Conservation (phyloP, 192 early-diverging fungal genomes). For the Gigaspora rosea region DNA sequence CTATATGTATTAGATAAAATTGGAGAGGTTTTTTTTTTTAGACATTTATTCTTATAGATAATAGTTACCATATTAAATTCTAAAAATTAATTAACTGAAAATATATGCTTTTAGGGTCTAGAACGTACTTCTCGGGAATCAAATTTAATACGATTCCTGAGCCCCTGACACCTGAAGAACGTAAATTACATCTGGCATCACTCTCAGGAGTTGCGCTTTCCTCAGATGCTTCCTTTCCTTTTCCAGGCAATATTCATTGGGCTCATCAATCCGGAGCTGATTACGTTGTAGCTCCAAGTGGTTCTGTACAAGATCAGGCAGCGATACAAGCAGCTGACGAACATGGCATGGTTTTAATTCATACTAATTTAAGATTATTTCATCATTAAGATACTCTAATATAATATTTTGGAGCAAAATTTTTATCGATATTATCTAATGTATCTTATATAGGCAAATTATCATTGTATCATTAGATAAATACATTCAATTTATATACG, state of each 20-base stretch:
- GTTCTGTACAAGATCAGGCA: slow-evolving; percentile 84
- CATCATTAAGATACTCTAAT: no score
- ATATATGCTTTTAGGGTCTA: no score
- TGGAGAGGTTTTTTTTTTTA: slow-evolving; percentile 56
- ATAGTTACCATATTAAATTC: no score
- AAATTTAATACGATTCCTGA: slow-evolving; percentile 54
- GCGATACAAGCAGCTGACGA: slow-evolving; percentile 59
- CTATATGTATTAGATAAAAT: slow-evolving; percentile 92
- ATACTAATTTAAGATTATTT: no score
- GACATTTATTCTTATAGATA: slow-evolving; percentile 40
- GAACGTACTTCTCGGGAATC: no score
- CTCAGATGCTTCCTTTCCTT: slow-evolving; percentile 99
- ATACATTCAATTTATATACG: no score
- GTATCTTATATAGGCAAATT: not conserved
- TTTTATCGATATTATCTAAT: no score
- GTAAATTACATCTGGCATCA: slow-evolving; percentile 70
- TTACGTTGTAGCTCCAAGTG: slow-evolving; percentile 88
- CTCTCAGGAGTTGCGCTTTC: slow-evolving; percentile 79
- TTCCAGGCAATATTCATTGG: slow-evolving; percentile 64
- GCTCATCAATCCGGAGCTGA: slow-evolving; percentile 72
- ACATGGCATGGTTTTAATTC: no score
- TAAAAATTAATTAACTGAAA: no score
- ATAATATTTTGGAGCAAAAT: no score
- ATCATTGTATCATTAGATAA: no score
- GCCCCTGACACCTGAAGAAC: slow-evolving; percentile 77